A percentile compares a stretch with the other conserved stretches of the same genome.
Conservation (phyloP, 257 asterid species). For the Agastache rugosa region DNA sequence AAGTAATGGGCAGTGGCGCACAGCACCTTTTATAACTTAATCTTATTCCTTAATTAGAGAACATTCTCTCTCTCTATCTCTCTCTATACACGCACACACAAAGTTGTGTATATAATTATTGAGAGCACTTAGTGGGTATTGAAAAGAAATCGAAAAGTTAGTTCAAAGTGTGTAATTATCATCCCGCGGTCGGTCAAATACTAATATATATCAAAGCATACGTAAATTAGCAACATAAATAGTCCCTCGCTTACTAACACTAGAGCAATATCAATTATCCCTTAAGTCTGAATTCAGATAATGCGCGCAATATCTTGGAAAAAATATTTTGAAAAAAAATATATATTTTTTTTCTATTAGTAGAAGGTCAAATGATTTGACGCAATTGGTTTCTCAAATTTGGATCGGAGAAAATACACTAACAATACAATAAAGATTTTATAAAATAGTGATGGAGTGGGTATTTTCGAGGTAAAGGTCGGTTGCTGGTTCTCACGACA, state of each 20-base stretch:
- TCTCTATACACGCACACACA: background rate
- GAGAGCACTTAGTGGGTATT: conserved; percentile 11
- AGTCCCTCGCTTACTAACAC: background rate
- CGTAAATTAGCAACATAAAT: conserved; percentile 11
- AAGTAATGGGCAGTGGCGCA: conserved; percentile 23
- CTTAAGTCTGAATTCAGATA: background rate
- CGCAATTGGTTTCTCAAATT: background rate
- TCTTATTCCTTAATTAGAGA: background rate
- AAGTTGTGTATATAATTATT: background rate
- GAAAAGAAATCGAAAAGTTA: conserved; percentile 12
- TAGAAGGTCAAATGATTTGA: conserved; percentile 3
- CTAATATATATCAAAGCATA: conserved; percentile 4
- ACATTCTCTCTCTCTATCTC: background rate
- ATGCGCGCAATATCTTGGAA: background rate
- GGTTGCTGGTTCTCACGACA: no score
- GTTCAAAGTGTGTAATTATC: conserved; percentile 17
- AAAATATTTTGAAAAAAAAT: background rate
- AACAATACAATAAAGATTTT: background rate
- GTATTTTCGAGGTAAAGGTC: no score
- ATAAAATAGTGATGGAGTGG: no score
- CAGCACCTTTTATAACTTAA: conserved; percentile 20
- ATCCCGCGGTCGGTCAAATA: conserved; percentile 37
- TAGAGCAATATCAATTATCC: no score
- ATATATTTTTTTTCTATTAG: background rate
- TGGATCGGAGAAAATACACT: background rate